Percentiles rank a stretch among this genome's conserved stretches.
Conservation (phyloP, 2,329 filamentous ascomycete species). For the Decorospora gaudefroyi region DNA sequence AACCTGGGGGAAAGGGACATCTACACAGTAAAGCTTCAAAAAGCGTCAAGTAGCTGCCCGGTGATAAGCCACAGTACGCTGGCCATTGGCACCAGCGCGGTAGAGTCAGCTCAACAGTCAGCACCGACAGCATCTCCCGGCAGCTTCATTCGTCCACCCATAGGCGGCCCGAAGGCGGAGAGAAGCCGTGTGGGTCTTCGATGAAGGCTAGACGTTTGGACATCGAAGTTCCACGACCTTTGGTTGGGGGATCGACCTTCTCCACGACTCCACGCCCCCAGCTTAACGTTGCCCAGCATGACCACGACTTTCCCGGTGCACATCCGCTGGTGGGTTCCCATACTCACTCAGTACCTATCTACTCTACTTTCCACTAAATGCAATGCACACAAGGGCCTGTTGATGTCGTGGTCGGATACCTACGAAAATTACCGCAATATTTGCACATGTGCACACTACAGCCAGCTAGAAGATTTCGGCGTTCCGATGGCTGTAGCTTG, state of each 20-base stretch:
- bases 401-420: not conserved
- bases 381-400: not conserved
- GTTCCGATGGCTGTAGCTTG: not conserved
- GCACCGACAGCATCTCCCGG: constrained; percentile 17
- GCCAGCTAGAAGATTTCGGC: not conserved
- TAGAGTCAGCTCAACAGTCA: constrained; percentile 19
- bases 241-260: constrained; percentile 19
- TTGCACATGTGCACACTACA: not conserved
- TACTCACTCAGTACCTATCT: no score
- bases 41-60: constrained; percentile 17
- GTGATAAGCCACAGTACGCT: constrained; percentile 8
- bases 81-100: constrained; percentile 11
- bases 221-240: constrained; percentile 2
- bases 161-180: constrained; percentile 18
- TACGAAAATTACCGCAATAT: not conserved
- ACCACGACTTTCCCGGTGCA: not conserved
- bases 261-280: constrained; percentile 11
- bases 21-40: no score
- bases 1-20: no score
- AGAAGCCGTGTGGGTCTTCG: constrained; percentile 15
- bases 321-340: not conserved
- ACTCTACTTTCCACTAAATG: constrained; percentile 1
- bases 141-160: constrained; percentile 13
- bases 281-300: not conserved
- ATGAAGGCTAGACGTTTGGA: constrained; percentile 10